Evolutionary conservation across 129 eudicot genomes (phyloP).

Genomic region (Heracleum sosnowskyi): DNA sequence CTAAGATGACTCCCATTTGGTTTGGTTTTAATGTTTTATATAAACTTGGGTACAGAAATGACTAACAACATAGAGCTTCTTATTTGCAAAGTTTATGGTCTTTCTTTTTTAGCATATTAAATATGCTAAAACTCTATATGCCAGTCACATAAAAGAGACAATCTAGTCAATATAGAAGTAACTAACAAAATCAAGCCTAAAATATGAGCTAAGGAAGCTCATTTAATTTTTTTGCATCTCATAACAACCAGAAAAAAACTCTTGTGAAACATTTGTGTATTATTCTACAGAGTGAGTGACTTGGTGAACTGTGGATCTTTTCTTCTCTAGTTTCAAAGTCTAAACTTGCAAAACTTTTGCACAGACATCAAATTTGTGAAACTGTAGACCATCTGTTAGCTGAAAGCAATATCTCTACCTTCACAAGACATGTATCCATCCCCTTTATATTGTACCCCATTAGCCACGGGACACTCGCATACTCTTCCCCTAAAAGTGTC

Average conservation of each 20-base stretch:
- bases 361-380: background rate
- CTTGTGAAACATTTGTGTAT: background rate
- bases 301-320: background rate
- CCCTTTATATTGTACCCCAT: constrained; percentile 82
- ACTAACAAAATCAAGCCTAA: background rate
- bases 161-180: background rate
- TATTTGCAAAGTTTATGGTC: background rate
- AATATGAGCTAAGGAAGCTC: background rate
- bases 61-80: background rate
- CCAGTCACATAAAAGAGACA: background rate
- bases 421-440: constrained; percentile 84
- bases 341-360: background rate
- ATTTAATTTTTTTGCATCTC: background rate
- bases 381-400: background rate
- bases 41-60: background rate
- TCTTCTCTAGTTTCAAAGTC: background rate
- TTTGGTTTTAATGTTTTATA: background rate
- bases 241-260: background rate
- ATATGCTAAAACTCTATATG: background rate
- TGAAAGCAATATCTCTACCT: constrained; percentile 30
- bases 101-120: background rate
- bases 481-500: constrained; percentile 94
- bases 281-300: background rate
- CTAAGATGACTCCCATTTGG: background rate
- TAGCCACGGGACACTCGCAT: constrained; percentile 74